Evolutionary conservation across 2,329 filamentous ascomycete species (phyloP).

Genomic region (Ceratocystis ficicola): DNA sequence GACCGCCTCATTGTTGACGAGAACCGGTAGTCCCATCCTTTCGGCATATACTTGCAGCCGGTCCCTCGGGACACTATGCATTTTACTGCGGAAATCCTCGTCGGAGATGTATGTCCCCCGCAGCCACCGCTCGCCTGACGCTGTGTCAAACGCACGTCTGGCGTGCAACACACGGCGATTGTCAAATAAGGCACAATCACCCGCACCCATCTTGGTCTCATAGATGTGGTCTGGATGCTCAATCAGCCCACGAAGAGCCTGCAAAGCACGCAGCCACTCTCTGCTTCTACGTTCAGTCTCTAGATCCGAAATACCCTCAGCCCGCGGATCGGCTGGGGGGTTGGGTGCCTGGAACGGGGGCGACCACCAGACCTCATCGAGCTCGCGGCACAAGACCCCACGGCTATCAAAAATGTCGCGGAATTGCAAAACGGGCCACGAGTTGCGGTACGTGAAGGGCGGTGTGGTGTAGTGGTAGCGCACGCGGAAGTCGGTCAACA

Average conservation of each 20-base stretch:
- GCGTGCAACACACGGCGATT: conserved; percentile 81
- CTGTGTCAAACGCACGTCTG: conserved; percentile 57
- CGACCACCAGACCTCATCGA: conserved; percentile 45
- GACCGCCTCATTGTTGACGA: not conserved
- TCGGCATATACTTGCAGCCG: conserved; percentile 19
- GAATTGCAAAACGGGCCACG: conserved; percentile 42
- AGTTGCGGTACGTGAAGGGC: conserved; percentile 49
- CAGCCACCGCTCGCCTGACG: conserved; percentile 61
- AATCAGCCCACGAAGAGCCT: conserved; percentile 46
- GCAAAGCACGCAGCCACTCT: conserved; percentile 39
- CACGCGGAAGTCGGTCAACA: conserved; percentile 36
- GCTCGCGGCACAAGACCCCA: conserved; percentile 15
- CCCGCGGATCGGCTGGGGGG: conserved; percentile 24
- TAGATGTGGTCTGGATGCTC: conserved; percentile 49
- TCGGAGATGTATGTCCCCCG: conserved; percentile 70
- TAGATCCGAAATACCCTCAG: conserved; percentile 13
- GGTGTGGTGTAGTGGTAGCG: conserved; percentile 60
- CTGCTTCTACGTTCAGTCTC: conserved; percentile 16
- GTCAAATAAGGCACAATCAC: conserved; percentile 88
- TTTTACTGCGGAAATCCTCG: conserved; percentile 34
- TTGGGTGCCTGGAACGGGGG: conserved; percentile 64
- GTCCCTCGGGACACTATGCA: conserved; percentile 21
- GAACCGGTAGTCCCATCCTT: conserved; percentile 19
- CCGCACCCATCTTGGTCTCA: conserved; percentile 61
- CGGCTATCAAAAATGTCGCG: conserved; percentile 9